phyloP scores from a whole-genome alignment of 2,329 filamentous ascomycete species.

The Xylariaceae sp. region DNA sequence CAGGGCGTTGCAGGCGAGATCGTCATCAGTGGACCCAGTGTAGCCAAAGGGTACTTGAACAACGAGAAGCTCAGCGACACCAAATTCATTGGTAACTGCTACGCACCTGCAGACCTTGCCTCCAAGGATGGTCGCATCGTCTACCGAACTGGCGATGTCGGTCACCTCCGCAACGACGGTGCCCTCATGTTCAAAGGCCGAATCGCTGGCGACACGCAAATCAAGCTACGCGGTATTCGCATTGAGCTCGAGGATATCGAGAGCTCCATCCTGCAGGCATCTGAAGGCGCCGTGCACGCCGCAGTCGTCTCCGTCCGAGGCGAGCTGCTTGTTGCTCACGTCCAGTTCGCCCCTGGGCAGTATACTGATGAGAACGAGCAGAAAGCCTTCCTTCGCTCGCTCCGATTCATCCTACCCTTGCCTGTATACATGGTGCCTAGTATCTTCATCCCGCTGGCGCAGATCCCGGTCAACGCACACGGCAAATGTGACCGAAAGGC shows the following conservation, averaged over 20 bases:
- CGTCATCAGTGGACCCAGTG: constrained; percentile 6
- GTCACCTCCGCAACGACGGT: constrained; percentile 4
- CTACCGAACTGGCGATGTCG: constrained; percentile 9
- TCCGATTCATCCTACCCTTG: constrained; percentile 5
- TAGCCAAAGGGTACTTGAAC: constrained; percentile 7
- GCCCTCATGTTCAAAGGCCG: constrained; percentile 14
- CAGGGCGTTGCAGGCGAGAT: constrained; percentile 8
- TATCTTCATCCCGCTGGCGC: constrained; percentile 3
- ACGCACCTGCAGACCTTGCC: neutral
- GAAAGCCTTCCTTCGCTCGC: constrained; percentile 5
- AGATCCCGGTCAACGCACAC: constrained; percentile 6
- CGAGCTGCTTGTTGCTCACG: constrained; percentile 16
- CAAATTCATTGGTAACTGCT: constrained; percentile 5
- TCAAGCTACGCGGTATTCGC: constrained; percentile 34
- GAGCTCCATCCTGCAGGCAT: constrained; percentile 15
- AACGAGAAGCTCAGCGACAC: neutral
- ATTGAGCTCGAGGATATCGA: constrained; percentile 40
- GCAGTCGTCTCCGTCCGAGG: constrained; percentile 20
- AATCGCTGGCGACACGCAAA: constrained; percentile 34
- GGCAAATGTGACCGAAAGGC: constrained; percentile 8
- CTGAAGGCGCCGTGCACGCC: constrained; percentile 12
- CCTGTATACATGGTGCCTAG: constrained; percentile 6
- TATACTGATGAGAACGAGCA: constrained; percentile 3
- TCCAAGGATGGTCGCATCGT: constrained; percentile 2
- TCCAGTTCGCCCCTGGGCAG: constrained; percentile 10